Conservation (phyloP, 352 stramenopile species). For the Globisporangium ultimum region DNA sequence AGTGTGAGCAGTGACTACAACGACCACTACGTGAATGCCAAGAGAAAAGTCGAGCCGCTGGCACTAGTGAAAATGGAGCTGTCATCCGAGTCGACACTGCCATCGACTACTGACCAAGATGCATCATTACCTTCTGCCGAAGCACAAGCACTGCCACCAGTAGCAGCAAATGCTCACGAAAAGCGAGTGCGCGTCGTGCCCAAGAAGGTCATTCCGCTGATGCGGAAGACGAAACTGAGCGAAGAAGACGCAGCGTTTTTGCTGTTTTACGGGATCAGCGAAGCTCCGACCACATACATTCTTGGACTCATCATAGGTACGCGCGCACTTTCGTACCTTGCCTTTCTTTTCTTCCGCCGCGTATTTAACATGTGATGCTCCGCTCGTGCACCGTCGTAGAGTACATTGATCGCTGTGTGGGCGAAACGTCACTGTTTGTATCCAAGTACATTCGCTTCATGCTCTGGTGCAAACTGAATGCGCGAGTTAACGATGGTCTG, state of each 20-base stretch:
- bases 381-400: constrained; percentile 25
- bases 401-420: constrained; percentile 44
- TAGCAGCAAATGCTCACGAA: not conserved
- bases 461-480: constrained; percentile 52
- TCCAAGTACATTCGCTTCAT: constrained; percentile 42
- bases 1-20: not conserved
- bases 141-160: not conserved
- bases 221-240: constrained; percentile 29
- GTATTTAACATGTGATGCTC: constrained; percentile 6
- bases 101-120: not conserved
- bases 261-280: constrained; percentile 59
- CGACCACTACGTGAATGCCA: not conserved
- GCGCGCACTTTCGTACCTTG: constrained; percentile 4
- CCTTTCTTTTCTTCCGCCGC: not conserved
- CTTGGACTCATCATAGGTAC: constrained; percentile 58
- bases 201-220: constrained; percentile 9
- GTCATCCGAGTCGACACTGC: not conserved
- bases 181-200: constrained; percentile 2
- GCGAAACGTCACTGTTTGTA: constrained; percentile 21
- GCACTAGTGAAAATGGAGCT: not conserved
- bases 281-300: constrained; percentile 40
- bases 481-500: constrained; percentile 29
- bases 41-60: not conserved
- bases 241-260: constrained; percentile 68
- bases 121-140: not conserved